Percentiles rank a stretch among this genome's conserved stretches.
phyloP scores from a whole-genome alignment of 2,329 filamentous ascomycete genomes.

The Fusarium torulosum region DNA sequence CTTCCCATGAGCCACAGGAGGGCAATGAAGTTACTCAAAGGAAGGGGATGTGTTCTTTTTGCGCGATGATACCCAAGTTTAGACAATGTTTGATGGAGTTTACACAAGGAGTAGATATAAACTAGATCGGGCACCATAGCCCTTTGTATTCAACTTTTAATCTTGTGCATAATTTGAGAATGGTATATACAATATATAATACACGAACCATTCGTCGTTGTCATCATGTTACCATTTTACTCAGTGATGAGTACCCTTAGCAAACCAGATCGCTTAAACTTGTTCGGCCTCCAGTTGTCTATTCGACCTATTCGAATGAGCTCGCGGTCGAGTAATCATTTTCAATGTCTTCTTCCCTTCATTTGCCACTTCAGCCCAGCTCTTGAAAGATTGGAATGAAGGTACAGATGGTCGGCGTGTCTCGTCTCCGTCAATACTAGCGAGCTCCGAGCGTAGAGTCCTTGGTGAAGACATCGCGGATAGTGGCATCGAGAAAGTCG shows the following conservation, averaged over 20 bases:
- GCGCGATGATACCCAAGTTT: conserved; percentile 23
- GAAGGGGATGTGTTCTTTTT: background rate
- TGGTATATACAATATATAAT: conserved; percentile 21
- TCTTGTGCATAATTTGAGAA: conserved; percentile 3
- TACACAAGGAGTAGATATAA: background rate
- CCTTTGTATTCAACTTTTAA: conserved; percentile 29
- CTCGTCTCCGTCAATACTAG: conserved; percentile 35
- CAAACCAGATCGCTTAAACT: background rate
- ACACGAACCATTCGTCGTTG: conserved; percentile 4
- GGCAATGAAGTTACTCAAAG: background rate
- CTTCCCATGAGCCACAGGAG: background rate
- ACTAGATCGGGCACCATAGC: background rate
- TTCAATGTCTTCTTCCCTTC: conserved; percentile 38
- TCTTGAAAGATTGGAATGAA: conserved; percentile 53
- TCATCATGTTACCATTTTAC: background rate
- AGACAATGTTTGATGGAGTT: conserved; percentile 14
- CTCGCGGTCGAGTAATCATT: conserved; percentile 32
- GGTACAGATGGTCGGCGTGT: conserved; percentile 46
- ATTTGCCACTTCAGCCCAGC: conserved; percentile 58
- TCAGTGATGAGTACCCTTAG: background rate
- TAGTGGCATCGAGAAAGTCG: conserved; percentile 45
- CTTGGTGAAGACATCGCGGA: conserved; percentile 53
- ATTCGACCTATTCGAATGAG: conserved; percentile 38
- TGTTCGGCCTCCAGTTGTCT: conserved; percentile 21
- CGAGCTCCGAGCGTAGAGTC: conserved; percentile 39